Percentiles rank a stretch among this genome's conserved stretches.
Evolutionary conservation across 352 stramenopile species (phyloP).

Genomic region (Blastocystis sp.): DNA sequence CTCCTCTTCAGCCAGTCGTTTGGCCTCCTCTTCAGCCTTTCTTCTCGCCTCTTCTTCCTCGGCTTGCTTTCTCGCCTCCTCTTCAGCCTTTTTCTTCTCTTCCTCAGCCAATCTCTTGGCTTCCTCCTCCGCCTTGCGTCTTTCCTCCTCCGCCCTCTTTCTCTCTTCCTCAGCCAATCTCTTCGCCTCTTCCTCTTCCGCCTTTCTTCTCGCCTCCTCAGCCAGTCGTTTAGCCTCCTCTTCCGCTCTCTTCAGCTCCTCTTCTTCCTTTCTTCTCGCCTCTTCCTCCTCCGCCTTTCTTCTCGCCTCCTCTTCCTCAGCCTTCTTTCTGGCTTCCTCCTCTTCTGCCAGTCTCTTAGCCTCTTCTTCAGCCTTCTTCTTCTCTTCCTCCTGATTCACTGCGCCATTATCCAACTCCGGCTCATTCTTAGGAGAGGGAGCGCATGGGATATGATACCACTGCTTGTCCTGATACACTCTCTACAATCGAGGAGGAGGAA

Average conservation of each 20-base stretch:
- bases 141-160: conserved; percentile 1
- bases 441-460: conserved; percentile 50
- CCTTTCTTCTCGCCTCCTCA: not conserved
- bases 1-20: not conserved
- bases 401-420: not conserved
- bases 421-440: not conserved
- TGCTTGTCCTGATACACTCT: conserved; percentile 19
- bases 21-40: conserved; percentile 2
- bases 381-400: not conserved
- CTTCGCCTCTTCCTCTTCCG: not conserved
- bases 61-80: not conserved
- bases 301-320: not conserved
- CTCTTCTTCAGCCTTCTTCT: not conserved
- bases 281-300: not conserved
- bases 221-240: conserved; percentile 4
- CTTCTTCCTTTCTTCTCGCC: not conserved
- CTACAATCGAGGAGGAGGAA: not conserved
- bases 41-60: not conserved
- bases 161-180: conserved; percentile 20
- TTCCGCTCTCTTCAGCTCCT: conserved; percentile 3
- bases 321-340: not conserved
- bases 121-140: not conserved
- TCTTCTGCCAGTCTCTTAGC: not conserved
- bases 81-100: conserved; percentile 19
- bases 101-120: not conserved